Percentiles rank a stretch among this genome's conserved stretches.
phyloP scores from a whole-genome alignment of 345 rosid genomes.

The Eucalyptus dawsonii region DNA sequence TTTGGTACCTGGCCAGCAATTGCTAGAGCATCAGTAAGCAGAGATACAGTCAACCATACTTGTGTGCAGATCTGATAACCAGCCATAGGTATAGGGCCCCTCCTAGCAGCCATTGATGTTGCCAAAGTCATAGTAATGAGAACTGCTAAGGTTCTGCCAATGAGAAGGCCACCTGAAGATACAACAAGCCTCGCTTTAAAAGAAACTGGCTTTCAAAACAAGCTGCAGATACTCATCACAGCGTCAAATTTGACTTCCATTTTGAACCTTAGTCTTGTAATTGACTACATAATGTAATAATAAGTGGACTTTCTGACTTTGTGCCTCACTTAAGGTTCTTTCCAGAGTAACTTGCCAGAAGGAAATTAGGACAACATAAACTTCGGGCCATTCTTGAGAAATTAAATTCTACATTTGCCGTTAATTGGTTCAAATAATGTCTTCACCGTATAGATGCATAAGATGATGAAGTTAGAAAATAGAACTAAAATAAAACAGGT shows the following conservation, averaged over 20 bases:
- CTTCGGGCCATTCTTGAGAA: not conserved
- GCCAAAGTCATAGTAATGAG: conserved; percentile 70
- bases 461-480: not conserved
- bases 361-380: not conserved
- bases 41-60: conserved; percentile 86
- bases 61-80: conserved; percentile 87
- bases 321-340: not conserved
- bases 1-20: conserved; percentile 79
- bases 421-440: not conserved
- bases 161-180: conserved; percentile 76
- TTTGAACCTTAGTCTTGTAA: not conserved
- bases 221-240: not conserved
- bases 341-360: not conserved
- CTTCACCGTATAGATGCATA: not conserved
- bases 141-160: conserved; percentile 78
- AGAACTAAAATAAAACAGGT: not conserved
- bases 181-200: not conserved
- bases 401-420: not conserved
- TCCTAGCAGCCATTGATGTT: conserved; percentile 82
- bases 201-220: not conserved
- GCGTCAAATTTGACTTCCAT: not conserved
- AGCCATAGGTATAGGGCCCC: conserved; percentile 87
- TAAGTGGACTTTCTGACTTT: not conserved
- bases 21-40: conserved; percentile 93
- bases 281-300: not conserved